Conservation (phyloP, 1,284 basidiomycete species). For the Austroboletus novae-zelandiae region DNA sequence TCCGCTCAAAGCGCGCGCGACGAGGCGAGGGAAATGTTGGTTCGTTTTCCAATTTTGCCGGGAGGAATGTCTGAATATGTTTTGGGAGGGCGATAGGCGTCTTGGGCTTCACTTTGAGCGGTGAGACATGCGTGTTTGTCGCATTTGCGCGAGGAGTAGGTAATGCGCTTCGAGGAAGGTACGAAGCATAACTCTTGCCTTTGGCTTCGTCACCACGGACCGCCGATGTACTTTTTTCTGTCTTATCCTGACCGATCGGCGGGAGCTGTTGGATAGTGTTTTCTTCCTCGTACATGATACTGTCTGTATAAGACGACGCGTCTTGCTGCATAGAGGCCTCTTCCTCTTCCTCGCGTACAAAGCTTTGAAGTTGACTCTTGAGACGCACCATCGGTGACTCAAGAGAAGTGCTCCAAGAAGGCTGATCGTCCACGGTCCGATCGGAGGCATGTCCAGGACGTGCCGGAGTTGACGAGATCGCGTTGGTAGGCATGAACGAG, state of each 20-base stretch:
- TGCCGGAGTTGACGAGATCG: conserved; percentile 76
- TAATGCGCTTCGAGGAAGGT: conserved; percentile 32
- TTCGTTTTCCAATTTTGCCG: conserved; percentile 53
- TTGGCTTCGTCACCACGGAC: conserved; percentile 50
- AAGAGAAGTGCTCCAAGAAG: conserved; percentile 66
- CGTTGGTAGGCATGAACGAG: conserved; percentile 69
- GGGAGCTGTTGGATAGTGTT: conserved; percentile 30
- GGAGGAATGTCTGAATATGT: conserved; percentile 61
- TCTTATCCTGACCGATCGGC: conserved; percentile 44
- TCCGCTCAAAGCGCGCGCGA: conserved; percentile 31
- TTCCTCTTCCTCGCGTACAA: conserved; percentile 45
- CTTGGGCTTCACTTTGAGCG: conserved; percentile 44
- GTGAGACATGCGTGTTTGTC: conserved; percentile 34
- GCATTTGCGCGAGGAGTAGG: conserved; percentile 38
- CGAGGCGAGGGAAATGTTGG: conserved; percentile 47
- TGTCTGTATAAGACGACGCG: conserved; percentile 18
- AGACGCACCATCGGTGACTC: conserved; percentile 76
- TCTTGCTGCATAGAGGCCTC: conserved; percentile 16
- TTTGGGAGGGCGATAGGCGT: conserved; percentile 55
- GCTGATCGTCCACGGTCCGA: conserved; percentile 42
- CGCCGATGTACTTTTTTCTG: conserved; percentile 38
- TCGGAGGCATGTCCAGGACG: conserved; percentile 38
- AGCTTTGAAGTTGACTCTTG: conserved; percentile 63
- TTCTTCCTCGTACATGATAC: conserved; percentile 35
- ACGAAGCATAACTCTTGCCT: conserved; percentile 42